Percentiles rank a stretch among this genome's conserved stretches.
Conservation (phyloP, 1,139 yeast species). For the Yamadazyma trypodendri region DNA sequence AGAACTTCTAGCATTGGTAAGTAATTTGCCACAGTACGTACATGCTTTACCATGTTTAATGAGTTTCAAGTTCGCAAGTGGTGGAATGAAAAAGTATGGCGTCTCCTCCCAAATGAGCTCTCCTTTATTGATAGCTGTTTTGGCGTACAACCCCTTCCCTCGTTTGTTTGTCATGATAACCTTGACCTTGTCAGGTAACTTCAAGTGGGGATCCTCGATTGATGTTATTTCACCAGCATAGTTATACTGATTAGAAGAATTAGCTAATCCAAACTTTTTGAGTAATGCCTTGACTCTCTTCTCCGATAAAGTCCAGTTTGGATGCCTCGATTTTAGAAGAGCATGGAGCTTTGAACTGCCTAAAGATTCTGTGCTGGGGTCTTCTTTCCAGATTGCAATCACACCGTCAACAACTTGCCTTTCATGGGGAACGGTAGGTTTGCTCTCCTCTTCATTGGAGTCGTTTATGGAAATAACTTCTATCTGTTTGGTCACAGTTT, state of each 20-base stretch:
- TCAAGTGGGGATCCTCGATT: conserved; percentile 46
- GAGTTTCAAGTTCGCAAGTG: conserved; percentile 63
- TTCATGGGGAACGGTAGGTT: conserved; percentile 55
- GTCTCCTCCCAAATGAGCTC: conserved; percentile 57
- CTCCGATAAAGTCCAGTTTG: conserved; percentile 64
- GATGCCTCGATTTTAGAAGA: conserved; percentile 49
- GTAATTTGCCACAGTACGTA: conserved; percentile 70
- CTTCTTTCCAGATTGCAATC: conserved; percentile 65
- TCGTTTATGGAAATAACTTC: conserved; percentile 38
- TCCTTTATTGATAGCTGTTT: conserved; percentile 45
- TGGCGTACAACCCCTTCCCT: conserved; percentile 53
- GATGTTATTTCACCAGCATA: conserved; percentile 60
- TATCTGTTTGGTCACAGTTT: conserved; percentile 11
- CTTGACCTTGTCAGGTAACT: conserved; percentile 47
- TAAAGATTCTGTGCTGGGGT: conserved; percentile 59
- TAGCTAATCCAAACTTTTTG: conserved; percentile 52
- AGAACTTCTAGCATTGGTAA: conserved; percentile 31
- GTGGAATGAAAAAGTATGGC: conserved; percentile 70
- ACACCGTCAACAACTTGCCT: conserved; percentile 64
- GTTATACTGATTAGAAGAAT: conserved; percentile 36
- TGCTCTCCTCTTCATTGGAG: conserved; percentile 21
- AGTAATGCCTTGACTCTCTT: conserved; percentile 54
- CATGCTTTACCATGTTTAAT: conserved; percentile 73
- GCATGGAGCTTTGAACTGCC: conserved; percentile 56
- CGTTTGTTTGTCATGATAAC: conserved; percentile 37